phyloP scores from a whole-genome alignment of 768 basidiomycete species.

The Boletales sp. region DNA sequence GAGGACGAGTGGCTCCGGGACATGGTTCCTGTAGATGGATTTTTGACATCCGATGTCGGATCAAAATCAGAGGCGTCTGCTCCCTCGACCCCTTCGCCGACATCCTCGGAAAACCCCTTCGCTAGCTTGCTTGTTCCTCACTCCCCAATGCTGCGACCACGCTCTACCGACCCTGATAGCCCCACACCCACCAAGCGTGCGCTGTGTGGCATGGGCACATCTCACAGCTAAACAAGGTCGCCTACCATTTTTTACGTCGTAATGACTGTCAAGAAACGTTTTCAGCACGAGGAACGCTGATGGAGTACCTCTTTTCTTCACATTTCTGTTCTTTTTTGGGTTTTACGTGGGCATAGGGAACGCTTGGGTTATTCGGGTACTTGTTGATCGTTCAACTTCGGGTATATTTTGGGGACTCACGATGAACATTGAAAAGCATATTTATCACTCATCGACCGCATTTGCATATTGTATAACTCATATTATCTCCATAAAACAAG shows the following conservation, averaged over 20 bases:
- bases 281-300: constrained; percentile 18
- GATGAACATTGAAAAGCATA: constrained; percentile 2
- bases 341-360: constrained; percentile 12
- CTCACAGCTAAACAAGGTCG: constrained; percentile 12
- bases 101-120: constrained; percentile 20
- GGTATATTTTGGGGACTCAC: constrained; percentile 6
- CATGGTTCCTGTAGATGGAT: constrained; percentile 44
- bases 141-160: constrained; percentile 22
- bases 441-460: constrained; percentile 13
- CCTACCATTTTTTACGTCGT: constrained; percentile 26
- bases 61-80: constrained; percentile 15
- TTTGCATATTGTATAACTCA: constrained; percentile 16
- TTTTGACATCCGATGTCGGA: constrained; percentile 8
- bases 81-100: constrained; percentile 14
- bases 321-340: constrained; percentile 14
- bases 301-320: constrained; percentile 2
- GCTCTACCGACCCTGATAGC: constrained; percentile 15
- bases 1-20: constrained; percentile 64
- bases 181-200: constrained; percentile 12
- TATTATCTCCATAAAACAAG: constrained; percentile 10
- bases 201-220: constrained; percentile 5
- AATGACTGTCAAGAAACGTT: constrained; percentile 18
- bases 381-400: constrained; percentile 2
- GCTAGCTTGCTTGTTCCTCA: constrained; percentile 10
- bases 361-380: constrained; percentile 3